These are phyloP conservation scores for Plasmodium gonderi DNA, from an alignment of 169 alveolate genomes.

Conservation along the genomic window DNA sequence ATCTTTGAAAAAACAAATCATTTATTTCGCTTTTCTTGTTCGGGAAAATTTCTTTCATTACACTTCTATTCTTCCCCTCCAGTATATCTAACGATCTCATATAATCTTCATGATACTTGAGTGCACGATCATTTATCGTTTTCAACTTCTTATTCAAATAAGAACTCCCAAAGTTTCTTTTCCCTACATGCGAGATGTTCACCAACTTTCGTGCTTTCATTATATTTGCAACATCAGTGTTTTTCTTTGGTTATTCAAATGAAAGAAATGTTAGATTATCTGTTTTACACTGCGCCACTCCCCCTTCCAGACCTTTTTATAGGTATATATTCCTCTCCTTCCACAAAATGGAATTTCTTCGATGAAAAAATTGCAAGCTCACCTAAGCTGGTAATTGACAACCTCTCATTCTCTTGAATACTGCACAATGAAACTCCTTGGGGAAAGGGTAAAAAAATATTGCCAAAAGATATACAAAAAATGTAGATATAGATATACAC, in stretches of 20 bases:
- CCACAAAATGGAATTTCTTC: background rate
- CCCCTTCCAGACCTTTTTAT: too few relatives aligned
- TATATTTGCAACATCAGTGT: background rate
- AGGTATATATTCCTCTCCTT: background rate
- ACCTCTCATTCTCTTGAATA: background rate
- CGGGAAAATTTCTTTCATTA: conserved; percentile 72
- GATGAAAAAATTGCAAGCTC: background rate
- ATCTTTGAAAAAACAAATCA: conserved; percentile 65
- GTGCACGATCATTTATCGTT: conserved; percentile 64
- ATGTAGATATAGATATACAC: too few relatives aligned
- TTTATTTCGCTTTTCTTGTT: conserved; percentile 72
- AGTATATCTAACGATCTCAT: conserved; percentile 51
- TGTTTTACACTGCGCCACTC: too few relatives aligned
- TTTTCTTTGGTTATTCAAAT: too few relatives aligned
- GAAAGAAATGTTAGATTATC: too few relatives aligned
- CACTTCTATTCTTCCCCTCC: conserved; percentile 74
- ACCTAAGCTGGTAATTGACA: background rate
- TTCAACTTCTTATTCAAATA: conserved; percentile 61
- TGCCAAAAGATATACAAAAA: too few relatives aligned
- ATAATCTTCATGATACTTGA: conserved; percentile 65
- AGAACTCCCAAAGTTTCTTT: conserved; percentile 66
- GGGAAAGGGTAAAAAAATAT: too few relatives aligned
- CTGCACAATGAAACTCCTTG: too few relatives aligned
- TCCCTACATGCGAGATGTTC: background rate
- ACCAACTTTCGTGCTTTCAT: background rate